Conservation (phyloP, 1,139 yeast genomes). For the Zygosaccharomyces sapae region DNA sequence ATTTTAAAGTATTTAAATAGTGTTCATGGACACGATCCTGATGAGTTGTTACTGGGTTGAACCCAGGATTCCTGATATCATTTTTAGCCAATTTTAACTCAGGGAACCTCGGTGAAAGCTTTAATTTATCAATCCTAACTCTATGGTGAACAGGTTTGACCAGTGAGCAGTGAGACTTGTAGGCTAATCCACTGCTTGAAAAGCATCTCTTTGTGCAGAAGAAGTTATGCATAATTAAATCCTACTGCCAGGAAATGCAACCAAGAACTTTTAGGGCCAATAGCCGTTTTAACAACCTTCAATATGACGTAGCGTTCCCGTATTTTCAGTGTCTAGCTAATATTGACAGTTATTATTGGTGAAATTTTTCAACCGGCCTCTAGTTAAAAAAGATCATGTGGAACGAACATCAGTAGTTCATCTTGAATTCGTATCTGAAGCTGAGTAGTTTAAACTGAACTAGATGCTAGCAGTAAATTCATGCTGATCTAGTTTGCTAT, state of each 20-base stretch:
- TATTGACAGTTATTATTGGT: background rate
- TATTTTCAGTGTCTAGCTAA: too few relatives aligned
- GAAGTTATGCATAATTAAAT: slow-evolving; percentile 7
- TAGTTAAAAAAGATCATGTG: slow-evolving; percentile 1
- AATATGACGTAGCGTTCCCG: too few relatives aligned
- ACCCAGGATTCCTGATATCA: slow-evolving; percentile 75
- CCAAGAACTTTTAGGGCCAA: too few relatives aligned
- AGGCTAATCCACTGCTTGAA: slow-evolving; percentile 40
- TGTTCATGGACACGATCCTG: slow-evolving; percentile 82
- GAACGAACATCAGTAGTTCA: background rate
- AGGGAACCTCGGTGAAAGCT: slow-evolving; percentile 64
- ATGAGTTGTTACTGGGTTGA: slow-evolving; percentile 62
- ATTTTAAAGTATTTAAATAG: slow-evolving; percentile 64
- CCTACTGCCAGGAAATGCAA: background rate
- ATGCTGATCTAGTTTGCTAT: too few relatives aligned
- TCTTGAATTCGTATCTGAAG: background rate
- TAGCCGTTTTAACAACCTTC: too few relatives aligned
- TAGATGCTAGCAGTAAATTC: too few relatives aligned
- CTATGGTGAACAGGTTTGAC: slow-evolving; percentile 91
- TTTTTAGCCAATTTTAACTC: slow-evolving; percentile 61
- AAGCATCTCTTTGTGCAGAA: slow-evolving; percentile 30
- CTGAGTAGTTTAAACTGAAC: background rate
- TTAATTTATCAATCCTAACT: slow-evolving; percentile 67
- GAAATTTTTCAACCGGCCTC: background rate
- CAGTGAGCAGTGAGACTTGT: slow-evolving; percentile 70